A percentile compares a stretch with the other conserved stretches of the same genome.
Evolutionary conservation across 106 monocot genomes (phyloP).

Genomic region (Cymbidium sinense): DNA sequence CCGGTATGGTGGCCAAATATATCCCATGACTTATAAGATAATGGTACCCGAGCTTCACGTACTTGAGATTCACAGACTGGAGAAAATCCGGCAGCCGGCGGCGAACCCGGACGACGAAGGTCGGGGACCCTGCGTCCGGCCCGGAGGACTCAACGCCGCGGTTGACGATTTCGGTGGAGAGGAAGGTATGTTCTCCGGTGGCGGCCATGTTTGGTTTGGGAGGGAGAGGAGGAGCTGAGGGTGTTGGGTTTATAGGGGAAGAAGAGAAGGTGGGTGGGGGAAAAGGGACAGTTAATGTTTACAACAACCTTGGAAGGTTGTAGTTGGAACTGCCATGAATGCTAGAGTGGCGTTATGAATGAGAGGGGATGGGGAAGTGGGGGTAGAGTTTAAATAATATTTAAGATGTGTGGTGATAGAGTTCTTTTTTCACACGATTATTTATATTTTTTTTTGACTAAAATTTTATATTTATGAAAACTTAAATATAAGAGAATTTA

Average conservation of each 20-base stretch:
- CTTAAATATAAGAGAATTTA: no score
- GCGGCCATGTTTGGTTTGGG: conserved; percentile 16
- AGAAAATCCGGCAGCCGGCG: conserved; percentile 86
- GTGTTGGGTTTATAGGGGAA: background rate
- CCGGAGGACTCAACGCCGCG: conserved; percentile 72
- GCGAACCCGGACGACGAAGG: conserved; percentile 79
- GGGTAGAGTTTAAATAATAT: background rate
- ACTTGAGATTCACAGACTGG: conserved; percentile 97
- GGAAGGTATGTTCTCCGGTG: conserved; percentile 48
- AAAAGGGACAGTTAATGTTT: background rate
- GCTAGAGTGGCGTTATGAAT: background rate
- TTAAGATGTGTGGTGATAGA: background rate
- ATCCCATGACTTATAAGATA: conserved; percentile 85
- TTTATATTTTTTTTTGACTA: no score
- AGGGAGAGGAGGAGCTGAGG: background rate
- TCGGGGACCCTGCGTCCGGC: conserved; percentile 81
- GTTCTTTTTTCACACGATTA: no score
- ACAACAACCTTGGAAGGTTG: conserved; percentile 1
- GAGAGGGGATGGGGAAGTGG: background rate
- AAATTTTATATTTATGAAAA: no score
- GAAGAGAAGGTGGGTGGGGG: background rate
- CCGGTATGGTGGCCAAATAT: conserved; percentile 69
- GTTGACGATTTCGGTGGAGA: conserved; percentile 95
- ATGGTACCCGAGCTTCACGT: conserved; percentile 90
- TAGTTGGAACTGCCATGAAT: conserved; percentile 10